Conservation (phyloP, 768 basidiomycete genomes). For the Termitomyces sp. region DNA sequence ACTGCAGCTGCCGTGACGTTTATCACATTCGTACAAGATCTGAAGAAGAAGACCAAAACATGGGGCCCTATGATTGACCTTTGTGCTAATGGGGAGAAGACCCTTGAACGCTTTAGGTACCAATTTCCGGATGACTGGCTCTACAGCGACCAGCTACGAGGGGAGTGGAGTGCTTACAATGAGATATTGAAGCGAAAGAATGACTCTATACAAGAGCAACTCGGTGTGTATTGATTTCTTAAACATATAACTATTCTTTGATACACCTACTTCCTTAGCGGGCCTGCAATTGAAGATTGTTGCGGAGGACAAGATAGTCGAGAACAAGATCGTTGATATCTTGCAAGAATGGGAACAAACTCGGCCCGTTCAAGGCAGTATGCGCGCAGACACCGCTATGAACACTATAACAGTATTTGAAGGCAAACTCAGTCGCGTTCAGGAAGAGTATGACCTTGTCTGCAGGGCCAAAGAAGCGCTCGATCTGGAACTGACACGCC, state of each 20-base stretch:
- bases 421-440: conserved; percentile 80
- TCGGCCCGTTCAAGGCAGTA: conserved; percentile 93
- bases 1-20: conserved; percentile 98
- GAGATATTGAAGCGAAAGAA: conserved; percentile 98
- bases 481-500: conserved; percentile 85
- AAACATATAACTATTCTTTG: not conserved
- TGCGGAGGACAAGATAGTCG: conserved; percentile 98
- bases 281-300: conserved; percentile 99
- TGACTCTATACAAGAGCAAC: conserved; percentile 96
- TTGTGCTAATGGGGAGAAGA: conserved; percentile 94
- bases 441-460: conserved; percentile 94
- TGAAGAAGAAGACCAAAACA: conserved; percentile 94
- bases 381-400: conserved; percentile 95
- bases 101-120: conserved; percentile 93
- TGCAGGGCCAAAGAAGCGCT: conserved; percentile 96
- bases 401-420: conserved; percentile 96
- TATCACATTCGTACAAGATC: conserved; percentile 98
- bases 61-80: conserved; percentile 97
- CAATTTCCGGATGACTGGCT: conserved; percentile 98
- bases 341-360: conserved; percentile 93
- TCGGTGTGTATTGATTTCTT: conserved; percentile 57
- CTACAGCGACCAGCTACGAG: conserved; percentile 94
- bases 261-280: conserved; percentile 40
- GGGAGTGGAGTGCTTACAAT: conserved; percentile 98
- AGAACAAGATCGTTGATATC: conserved; percentile 91